Conservation (phyloP, 495 filamentous ascomycete genomes). For the Hyaloscypha finlandica region DNA sequence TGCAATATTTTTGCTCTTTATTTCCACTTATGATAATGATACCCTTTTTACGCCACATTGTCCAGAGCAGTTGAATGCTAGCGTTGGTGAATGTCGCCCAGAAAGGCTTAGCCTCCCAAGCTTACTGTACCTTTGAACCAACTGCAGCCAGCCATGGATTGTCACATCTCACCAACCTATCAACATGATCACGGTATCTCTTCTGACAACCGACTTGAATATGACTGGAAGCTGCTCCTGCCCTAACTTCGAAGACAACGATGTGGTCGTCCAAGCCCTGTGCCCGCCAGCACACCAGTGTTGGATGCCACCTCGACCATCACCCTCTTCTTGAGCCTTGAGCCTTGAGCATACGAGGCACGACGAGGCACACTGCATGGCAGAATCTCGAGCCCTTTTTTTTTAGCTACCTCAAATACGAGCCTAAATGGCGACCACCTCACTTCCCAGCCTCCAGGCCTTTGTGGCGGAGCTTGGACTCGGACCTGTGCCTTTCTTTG, state of each 20-base stretch:
- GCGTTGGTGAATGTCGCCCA: neutral
- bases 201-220: neutral
- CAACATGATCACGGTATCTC: neutral
- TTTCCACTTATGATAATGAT: neutral
- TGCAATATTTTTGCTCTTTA: neutral
- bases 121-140: neutral
- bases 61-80: neutral
- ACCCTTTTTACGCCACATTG: neutral
- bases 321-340: neutral
- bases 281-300: conserved; percentile 4
- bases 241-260: neutral
- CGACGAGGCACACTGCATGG: neutral
- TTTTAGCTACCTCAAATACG: neutral
- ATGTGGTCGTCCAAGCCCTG: conserved; percentile 10
- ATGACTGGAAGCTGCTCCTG: neutral
- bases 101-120: neutral
- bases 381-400: neutral
- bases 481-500: conserved; percentile 7
- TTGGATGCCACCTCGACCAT: conserved; percentile 1
- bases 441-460: conserved; percentile 11
- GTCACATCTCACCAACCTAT: neutral
- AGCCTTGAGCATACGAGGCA: neutral
- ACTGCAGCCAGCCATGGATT: neutral
- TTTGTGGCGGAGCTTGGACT: conserved; percentile 11
- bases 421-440: conserved; percentile 12